Conservation (phyloP, 2,329 filamentous ascomycete species). For the Pestalotiopsis sp. region DNA sequence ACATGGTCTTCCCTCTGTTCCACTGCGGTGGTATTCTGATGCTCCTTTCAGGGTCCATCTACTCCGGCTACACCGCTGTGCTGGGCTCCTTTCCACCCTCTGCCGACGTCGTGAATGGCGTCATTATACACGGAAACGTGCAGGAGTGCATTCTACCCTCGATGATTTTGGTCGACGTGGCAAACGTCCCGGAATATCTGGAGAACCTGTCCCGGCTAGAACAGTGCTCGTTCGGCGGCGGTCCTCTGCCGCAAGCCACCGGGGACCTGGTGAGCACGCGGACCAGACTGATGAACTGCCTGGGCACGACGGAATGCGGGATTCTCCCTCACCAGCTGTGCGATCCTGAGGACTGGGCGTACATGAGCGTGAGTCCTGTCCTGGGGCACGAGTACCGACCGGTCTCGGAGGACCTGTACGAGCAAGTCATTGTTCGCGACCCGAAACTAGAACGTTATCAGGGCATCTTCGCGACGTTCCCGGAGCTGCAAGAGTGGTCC, state of each 20-base stretch:
- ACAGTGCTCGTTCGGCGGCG: slow-evolving; percentile 30
- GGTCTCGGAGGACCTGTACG: slow-evolving; percentile 30
- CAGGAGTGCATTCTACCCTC: slow-evolving; percentile 20
- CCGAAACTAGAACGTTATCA: slow-evolving; percentile 28
- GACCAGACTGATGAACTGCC: slow-evolving; percentile 16
- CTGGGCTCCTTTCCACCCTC: slow-evolving; percentile 28
- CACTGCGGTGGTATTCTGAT: slow-evolving; percentile 20
- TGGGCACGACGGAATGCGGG: neutral
- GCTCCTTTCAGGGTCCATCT: slow-evolving; percentile 27
- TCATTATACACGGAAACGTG: slow-evolving; percentile 22
- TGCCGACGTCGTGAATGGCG: slow-evolving; percentile 16
- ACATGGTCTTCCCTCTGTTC: slow-evolving; percentile 21
- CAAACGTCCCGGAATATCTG: slow-evolving; percentile 21
- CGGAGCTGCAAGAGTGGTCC: slow-evolving; percentile 37
- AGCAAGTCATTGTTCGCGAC: slow-evolving; percentile 34
- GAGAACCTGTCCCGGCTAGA: slow-evolving; percentile 27
- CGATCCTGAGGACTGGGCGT: slow-evolving; percentile 31
- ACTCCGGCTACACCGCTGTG: slow-evolving; percentile 25
- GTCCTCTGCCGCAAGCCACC: slow-evolving; percentile 27
- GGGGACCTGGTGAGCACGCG: slow-evolving; percentile 19
- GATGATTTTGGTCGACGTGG: slow-evolving; percentile 23
- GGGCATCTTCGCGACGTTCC: slow-evolving; percentile 44
- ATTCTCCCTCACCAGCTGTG: slow-evolving; percentile 23
- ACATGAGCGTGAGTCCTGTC: slow-evolving; percentile 30
- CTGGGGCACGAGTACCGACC: slow-evolving; percentile 23